Percentiles rank a stretch among this genome's conserved stretches.
phyloP scores from a whole-genome alignment of 441 rosid species.

The Arabidopsis hybrid region DNA sequence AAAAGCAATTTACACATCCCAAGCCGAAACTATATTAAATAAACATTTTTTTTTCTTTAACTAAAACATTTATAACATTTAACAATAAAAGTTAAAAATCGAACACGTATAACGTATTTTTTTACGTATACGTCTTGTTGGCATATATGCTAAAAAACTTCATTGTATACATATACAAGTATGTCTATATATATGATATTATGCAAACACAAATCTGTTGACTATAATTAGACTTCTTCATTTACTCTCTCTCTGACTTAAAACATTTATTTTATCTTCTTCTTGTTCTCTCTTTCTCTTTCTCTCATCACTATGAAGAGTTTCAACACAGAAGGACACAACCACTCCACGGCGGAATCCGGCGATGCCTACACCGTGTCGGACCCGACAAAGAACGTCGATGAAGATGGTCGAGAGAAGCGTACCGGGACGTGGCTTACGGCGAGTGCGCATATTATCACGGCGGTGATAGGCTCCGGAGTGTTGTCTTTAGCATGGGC shows the following conservation, averaged over 20 bases:
- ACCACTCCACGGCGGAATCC: conserved; percentile 36
- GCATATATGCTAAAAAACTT: conserved; percentile 37
- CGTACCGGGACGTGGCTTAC: conserved; percentile 68
- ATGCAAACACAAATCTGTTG: conserved; percentile 35
- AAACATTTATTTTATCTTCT: conserved; percentile 23
- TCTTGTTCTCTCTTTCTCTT: conserved; percentile 6
- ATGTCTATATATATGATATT: conserved; percentile 30
- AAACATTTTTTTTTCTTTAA: not conserved
- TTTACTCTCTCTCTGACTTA: conserved; percentile 40
- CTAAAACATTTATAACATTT: not conserved
- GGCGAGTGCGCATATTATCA: conserved; percentile 64
- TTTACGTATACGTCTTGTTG: conserved; percentile 43
- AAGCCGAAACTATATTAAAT: conserved; percentile 25
- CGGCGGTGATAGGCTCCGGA: conserved; percentile 72
- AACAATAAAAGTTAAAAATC: conserved; percentile 29
- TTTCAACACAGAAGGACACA: conserved; percentile 39
- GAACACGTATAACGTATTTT: conserved; percentile 30
- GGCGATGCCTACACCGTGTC: conserved; percentile 28
- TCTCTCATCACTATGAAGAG: conserved; percentile 34
- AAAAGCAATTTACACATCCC: conserved; percentile 28
- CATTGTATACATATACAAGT: not conserved
- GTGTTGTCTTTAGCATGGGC: conserved; percentile 71
- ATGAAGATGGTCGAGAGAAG: conserved; percentile 65
- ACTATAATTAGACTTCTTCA: conserved; percentile 34
- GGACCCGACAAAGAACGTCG: conserved; percentile 51